Evolutionary conservation across 768 basidiomycete species (phyloP).

Genomic region (Candolleomyces eurysporus): DNA sequence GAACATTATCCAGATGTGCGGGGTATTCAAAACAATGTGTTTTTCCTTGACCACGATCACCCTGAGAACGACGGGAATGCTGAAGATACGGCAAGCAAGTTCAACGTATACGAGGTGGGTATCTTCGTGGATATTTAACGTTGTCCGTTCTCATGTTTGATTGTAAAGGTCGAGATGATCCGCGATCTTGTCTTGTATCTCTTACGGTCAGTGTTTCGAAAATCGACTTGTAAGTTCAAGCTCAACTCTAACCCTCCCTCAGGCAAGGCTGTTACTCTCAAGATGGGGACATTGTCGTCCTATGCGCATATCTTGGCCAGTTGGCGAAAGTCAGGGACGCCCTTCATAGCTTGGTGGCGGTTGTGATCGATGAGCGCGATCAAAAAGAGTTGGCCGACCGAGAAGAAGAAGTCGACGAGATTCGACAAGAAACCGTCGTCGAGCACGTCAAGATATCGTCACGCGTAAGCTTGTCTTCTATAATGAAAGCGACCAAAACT

Average conservation of each 20-base stretch:
- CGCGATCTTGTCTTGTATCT: conserved; percentile 42
- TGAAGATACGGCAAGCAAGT: conserved; percentile 66
- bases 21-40: conserved; percentile 63
- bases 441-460: conserved; percentile 52
- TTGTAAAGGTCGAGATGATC: conserved; percentile 40
- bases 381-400: conserved; percentile 55
- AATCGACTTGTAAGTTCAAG: neutral
- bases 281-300: conserved; percentile 46
- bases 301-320: conserved; percentile 48
- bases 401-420: conserved; percentile 37
- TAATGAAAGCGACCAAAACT: neutral
- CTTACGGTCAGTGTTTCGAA: conserved; percentile 26
- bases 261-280: conserved; percentile 45
- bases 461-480: conserved; percentile 37
- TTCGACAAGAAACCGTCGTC: conserved; percentile 21
- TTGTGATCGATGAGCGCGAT: conserved; percentile 70
- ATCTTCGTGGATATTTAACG: neutral
- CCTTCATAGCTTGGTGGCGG: conserved; percentile 45
- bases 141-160: neutral
- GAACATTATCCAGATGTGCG: conserved; percentile 50
- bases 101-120: conserved; percentile 64
- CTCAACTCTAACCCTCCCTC: neutral
- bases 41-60: conserved; percentile 64
- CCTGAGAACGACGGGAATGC: conserved; percentile 50
- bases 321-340: conserved; percentile 39